Conservation (phyloP, 2,329 filamentous ascomycete genomes). For the Aspergillus sp. region DNA sequence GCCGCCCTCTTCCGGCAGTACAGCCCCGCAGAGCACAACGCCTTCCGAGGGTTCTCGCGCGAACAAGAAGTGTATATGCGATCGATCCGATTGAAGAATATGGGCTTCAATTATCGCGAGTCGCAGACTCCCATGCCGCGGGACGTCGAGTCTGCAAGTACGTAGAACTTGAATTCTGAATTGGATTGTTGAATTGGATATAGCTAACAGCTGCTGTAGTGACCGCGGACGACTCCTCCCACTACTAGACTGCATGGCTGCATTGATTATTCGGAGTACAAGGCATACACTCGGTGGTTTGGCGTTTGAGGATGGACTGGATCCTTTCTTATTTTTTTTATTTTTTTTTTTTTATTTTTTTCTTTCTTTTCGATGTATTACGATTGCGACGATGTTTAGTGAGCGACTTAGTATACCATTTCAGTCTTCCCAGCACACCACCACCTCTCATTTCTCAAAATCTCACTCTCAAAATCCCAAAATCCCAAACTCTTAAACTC, state of each 20-base stretch:
- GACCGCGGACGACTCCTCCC: background rate
- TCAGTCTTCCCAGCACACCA: too few species aligned
- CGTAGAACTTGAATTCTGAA: background rate
- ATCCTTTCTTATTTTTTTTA: too few species aligned
- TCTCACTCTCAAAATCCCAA: too few species aligned
- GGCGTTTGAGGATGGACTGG: too few species aligned
- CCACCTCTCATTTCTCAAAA: too few species aligned
- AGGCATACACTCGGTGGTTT: too few species aligned
- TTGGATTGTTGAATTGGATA: background rate
- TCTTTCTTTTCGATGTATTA: too few species aligned
- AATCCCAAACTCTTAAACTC: too few species aligned
- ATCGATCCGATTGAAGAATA: constrained; percentile 27
- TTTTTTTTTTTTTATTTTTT: too few species aligned
- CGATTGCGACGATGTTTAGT: too few species aligned
- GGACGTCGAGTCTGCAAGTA: constrained; percentile 11
- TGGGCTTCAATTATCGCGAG: constrained; percentile 22
- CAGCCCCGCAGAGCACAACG: constrained; percentile 20
- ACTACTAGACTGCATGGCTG: background rate
- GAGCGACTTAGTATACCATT: too few species aligned
- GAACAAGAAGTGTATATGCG: constrained; percentile 36
- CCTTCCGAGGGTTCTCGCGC: constrained; percentile 21
- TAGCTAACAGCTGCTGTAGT: background rate
- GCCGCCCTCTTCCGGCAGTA: constrained; percentile 30
- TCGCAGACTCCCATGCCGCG: constrained; percentile 10
- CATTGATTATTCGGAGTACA: too few species aligned